Evolutionary conservation across 306 rosid genomes (phyloP), one percentile per base, ranked within the genome.

Genomic region (Malus asiatica): DNA sequence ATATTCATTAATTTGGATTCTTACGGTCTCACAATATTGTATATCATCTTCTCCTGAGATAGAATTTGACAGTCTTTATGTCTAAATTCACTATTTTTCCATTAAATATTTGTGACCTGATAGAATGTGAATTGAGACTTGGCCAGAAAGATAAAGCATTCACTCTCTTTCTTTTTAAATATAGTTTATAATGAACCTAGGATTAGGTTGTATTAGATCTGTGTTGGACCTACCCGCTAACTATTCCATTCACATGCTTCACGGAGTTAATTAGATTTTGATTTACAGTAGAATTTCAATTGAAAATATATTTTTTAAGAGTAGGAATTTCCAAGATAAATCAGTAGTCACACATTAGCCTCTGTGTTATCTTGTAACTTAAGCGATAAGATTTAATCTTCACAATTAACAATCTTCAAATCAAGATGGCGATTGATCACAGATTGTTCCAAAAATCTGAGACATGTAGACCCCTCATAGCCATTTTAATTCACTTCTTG

Each of bases 351-450:
- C 42, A 52, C 58, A 70, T 74, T 20, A 53, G 60, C 23, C 70
- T 69, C 77, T 77, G 25, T 48, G 18, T 53, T 40, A 75, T 83
- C 86, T 76, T 84, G 73, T 57, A 86, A 77, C 66, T 69, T 79
- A 84, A 83, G 89, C 57, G 83, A 87, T 81, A 84, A 80, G 88
- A 87, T 88, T 83, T 75, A 75, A 73, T 75, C 72, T 79, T 82
- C 79, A 70, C 82, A 57, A 74, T 71, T 52, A 80, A 69, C 73
- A 20, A 72, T 60, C 69, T 77, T 52, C 65, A 75, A 76, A 74
- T 74, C 79, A 81, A 82, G 66, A 74, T 53, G 74, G 62, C 66
- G 81, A 85, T 84, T 82, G 93, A 91, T 38, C 42, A 38, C 80
- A 81, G 77, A 72, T 40, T 83, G 88, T 78, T 81, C 79, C 68